These are phyloP conservation scores for Phytopythium mirpurense DNA, from an alignment of 352 stramenopile species.

Conservation along the genomic window DNA sequence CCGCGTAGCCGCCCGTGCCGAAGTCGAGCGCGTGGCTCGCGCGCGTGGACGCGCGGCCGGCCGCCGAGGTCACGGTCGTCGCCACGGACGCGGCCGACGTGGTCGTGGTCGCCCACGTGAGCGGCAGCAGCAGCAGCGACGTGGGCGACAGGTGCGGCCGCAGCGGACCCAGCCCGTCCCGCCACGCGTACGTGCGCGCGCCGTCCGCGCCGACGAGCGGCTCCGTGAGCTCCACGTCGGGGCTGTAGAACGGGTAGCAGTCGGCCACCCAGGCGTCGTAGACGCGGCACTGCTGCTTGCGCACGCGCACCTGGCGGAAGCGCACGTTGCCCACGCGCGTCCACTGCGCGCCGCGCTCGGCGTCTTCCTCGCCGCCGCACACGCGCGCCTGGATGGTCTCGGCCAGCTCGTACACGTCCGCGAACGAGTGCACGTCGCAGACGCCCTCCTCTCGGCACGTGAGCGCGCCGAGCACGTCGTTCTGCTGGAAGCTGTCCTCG, in stretches of 20 bases:
- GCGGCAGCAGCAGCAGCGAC: slow-evolving; percentile 6
- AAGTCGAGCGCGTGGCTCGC: slow-evolving; percentile 19
- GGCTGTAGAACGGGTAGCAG: slow-evolving; percentile 73
- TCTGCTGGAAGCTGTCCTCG: slow-evolving; percentile 80
- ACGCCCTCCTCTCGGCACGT: slow-evolving; percentile 79
- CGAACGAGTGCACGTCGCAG: slow-evolving; percentile 72
- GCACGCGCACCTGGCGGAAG: slow-evolving; percentile 80
- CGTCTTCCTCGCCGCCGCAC: slow-evolving; percentile 33
- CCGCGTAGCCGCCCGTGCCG: slow-evolving; percentile 61
- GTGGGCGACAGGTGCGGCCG: slow-evolving; percentile 52
- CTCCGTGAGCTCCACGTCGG: slow-evolving; percentile 41
- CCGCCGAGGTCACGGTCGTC: neutral
- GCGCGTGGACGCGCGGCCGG: slow-evolving; percentile 7
- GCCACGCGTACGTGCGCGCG: slow-evolving; percentile 54
- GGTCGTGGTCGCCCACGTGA: slow-evolving; percentile 7
- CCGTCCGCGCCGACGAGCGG: slow-evolving; percentile 36
- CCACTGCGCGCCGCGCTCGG: slow-evolving; percentile 63
- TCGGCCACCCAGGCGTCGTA: slow-evolving; percentile 50
- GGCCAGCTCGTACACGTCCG: slow-evolving; percentile 78
- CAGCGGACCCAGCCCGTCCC: slow-evolving; percentile 51
- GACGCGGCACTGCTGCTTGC: slow-evolving; percentile 63
- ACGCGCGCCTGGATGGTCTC: slow-evolving; percentile 40
- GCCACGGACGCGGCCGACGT: slow-evolving; percentile 2
- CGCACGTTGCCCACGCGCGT: slow-evolving; percentile 70
- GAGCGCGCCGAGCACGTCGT: slow-evolving; percentile 70